Evolutionary conservation across 1,139 yeast genomes (phyloP), one percentile per base, ranked within the genome.

Genomic region (Sugiyamaella grinbergsii): DNA sequence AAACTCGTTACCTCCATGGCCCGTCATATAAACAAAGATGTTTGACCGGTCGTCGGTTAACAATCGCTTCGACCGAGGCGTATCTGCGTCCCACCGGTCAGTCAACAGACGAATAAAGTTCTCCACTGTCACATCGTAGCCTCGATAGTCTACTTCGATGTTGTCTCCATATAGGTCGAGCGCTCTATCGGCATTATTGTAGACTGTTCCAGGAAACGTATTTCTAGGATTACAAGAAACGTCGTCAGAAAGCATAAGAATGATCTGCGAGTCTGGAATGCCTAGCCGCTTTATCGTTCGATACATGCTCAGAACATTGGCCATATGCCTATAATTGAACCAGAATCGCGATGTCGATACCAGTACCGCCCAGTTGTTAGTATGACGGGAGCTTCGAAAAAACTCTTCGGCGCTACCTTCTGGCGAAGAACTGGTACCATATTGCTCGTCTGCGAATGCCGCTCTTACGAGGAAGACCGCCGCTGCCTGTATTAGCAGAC

Each of bases 311-410:
- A 93, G 75, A 16, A 87, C 96, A 69, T 93, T 93, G 42, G 98
- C 98, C 91, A 93, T 89, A 69, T 93, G 99, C 67, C 97, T 78
- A 67, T 93, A 93, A 69, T 93, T 93, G 76, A 93, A 93, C 99
- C 99, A 93, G 70, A 93, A 93, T 56, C 98, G 76, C 4, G 98
- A 90, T 1, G 98, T 91, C 2, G 96, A 90, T 28, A 93, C 96
- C 48, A 93, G 72, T 4, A 93, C 98, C 0, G 98, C 98, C 64
- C 64, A 61, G 57, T 61, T 61, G 49, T 61, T 61, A 16, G 64
- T 61, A 40, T 61, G 64, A 15, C 61, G 42, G 6, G 59, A 52
- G 13, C 37, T 32, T 19, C 53, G 34, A 11, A 46, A 37, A 16
- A 43, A 43, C 33, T 34, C 13, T 18, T 43, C 40, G 13, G 34